Conservation (phyloP, 176 grass and related monocot genomes). For the Eleusine indica region DNA sequence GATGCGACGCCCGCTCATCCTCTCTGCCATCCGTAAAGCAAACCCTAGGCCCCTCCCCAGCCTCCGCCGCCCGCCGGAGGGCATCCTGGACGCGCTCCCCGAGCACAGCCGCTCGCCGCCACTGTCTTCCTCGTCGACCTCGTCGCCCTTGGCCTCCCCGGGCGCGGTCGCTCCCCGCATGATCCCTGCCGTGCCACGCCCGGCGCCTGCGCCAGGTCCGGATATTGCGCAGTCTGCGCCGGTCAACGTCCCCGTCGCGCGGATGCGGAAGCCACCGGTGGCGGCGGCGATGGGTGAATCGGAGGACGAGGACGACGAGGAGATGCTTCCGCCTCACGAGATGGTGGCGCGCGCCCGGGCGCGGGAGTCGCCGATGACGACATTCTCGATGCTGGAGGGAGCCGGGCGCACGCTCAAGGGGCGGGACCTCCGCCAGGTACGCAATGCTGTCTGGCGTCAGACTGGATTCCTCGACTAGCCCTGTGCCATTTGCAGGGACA, state of each 20-base stretch:
- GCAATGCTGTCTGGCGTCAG: slow-evolving; percentile 78
- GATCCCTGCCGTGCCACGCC: slow-evolving; percentile 69
- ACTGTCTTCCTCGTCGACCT: slow-evolving; percentile 50
- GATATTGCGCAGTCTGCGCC: slow-evolving; percentile 64
- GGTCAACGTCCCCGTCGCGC: slow-evolving; percentile 65
- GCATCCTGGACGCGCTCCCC: slow-evolving; percentile 62
- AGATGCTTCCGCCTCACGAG: slow-evolving; percentile 91
- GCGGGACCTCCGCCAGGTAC: slow-evolving; percentile 79
- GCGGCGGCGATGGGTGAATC: slow-evolving; percentile 28
- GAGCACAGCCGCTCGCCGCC: slow-evolving; percentile 35
- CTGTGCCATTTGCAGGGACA: background rate
- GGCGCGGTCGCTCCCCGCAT: slow-evolving; percentile 52
- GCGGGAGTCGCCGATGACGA: slow-evolving; percentile 66
- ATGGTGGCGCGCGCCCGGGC: slow-evolving; percentile 58
- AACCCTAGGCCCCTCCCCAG: slow-evolving; percentile 46
- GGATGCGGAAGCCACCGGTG: slow-evolving; percentile 31
- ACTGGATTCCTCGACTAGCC: slow-evolving; percentile 89
- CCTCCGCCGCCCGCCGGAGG: slow-evolving; percentile 58
- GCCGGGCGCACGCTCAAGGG: slow-evolving; percentile 86
- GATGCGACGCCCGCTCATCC: slow-evolving; percentile 28
- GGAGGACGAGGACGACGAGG: slow-evolving; percentile 46
- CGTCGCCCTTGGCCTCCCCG: slow-evolving; percentile 58
- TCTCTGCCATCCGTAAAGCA: slow-evolving; percentile 30
- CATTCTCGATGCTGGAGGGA: slow-evolving; percentile 79
- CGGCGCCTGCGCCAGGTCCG: slow-evolving; percentile 36